These are phyloP conservation scores for Brassica juncea DNA, from an alignment of 345 rosid genomes.

Conservation along the genomic window DNA sequence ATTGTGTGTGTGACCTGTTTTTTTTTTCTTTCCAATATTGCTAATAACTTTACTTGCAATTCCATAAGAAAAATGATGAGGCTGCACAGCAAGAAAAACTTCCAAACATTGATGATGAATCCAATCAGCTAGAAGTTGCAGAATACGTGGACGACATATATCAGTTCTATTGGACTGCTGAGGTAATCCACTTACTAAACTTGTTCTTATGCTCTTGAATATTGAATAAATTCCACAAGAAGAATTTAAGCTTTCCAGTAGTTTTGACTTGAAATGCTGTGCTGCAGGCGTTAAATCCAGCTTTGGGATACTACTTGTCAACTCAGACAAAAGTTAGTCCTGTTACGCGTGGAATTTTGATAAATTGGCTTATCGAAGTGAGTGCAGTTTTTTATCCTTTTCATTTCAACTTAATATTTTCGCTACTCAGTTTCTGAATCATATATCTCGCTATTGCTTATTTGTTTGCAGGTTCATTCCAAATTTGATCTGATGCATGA, in stretches of 20 bases:
- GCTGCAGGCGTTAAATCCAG: slow-evolving; percentile 62
- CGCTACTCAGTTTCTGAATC: slow-evolving; percentile 11
- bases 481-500: slow-evolving; percentile 90
- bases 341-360: slow-evolving; percentile 76
- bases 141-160: slow-evolving; percentile 94
- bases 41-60: slow-evolving; percentile 48
- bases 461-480: slow-evolving; percentile 68
- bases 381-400: slow-evolving; percentile 8
- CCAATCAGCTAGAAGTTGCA: slow-evolving; percentile 90
- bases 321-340: slow-evolving; percentile 63
- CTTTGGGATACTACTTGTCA: slow-evolving; percentile 60
- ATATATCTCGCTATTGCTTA: slow-evolving; percentile 20
- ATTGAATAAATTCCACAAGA: background rate
- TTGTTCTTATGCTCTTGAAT: background rate
- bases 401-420: slow-evolving; percentile 16
- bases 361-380: slow-evolving; percentile 98
- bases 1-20: slow-evolving; percentile 15
- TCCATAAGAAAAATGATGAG: slow-evolving; percentile 53
- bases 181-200: slow-evolving; percentile 50
- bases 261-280: slow-evolving; percentile 25
- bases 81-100: slow-evolving; percentile 47
- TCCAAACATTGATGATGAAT: slow-evolving; percentile 71
- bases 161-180: slow-evolving; percentile 81
- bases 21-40: background rate
- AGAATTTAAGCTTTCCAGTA: slow-evolving; percentile 16